A percentile compares a stretch with the other conserved stretches of the same genome.
Evolutionary conservation across 768 basidiomycete species (phyloP).

Genomic region (Termitomyces sp.): DNA sequence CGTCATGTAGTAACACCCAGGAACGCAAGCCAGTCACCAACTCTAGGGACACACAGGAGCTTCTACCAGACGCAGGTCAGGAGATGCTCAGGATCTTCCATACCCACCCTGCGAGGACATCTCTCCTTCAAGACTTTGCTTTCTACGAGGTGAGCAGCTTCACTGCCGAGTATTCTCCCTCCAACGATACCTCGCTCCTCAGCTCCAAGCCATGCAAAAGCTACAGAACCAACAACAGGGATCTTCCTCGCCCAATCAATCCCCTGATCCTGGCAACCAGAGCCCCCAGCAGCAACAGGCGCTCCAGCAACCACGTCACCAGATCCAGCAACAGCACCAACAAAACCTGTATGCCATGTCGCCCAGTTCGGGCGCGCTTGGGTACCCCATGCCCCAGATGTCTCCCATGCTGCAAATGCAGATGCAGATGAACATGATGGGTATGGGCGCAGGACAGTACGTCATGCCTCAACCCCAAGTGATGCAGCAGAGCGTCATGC

Average conservation of each 20-base stretch:
- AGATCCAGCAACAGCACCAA: constrained; percentile 33
- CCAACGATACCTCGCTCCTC: constrained; percentile 1
- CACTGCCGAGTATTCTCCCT: background rate
- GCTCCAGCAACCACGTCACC: constrained; percentile 22
- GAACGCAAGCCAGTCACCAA: constrained; percentile 99
- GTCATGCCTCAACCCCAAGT: constrained; percentile 56
- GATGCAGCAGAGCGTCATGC: constrained; percentile 86
- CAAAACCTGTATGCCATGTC: constrained; percentile 44
- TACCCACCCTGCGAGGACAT: constrained; percentile 88
- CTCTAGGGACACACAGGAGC: constrained; percentile 95
- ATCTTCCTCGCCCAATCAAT: constrained; percentile 32
- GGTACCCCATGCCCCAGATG: constrained; percentile 56
- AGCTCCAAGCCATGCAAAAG: constrained; percentile 89
- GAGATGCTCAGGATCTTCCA: constrained; percentile 97
- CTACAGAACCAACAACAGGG: constrained; percentile 33
- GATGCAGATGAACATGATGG: constrained; percentile 49
- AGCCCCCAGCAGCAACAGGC: constrained; percentile 33
- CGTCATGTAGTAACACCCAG: constrained; percentile 76
- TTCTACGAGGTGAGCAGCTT: constrained; percentile 73
- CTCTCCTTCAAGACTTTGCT: constrained; percentile 88
- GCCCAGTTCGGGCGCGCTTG: constrained; percentile 43
- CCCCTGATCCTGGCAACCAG: constrained; percentile 27
- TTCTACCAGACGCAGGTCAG: constrained; percentile 91
- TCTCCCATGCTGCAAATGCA: constrained; percentile 60
- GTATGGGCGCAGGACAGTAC: constrained; percentile 43